phyloP scores from a whole-genome alignment of 106 monocot genomes.

The Alisma plantagoaquatica region DNA sequence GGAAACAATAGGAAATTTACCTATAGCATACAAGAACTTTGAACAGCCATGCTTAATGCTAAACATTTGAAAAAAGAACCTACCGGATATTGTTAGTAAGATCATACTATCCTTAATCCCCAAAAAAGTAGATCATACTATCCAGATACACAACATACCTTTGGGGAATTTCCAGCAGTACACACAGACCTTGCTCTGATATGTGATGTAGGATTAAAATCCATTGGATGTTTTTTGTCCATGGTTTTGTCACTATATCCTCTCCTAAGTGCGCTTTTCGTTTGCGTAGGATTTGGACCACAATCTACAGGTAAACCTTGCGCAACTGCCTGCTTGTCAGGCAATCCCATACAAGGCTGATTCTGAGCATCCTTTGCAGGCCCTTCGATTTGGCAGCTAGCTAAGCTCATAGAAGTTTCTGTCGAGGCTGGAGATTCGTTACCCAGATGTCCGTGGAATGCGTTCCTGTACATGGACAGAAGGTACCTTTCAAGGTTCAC shows the following conservation, averaged over 20 bases:
- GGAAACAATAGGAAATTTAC: too few relatives aligned
- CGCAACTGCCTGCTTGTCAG: neutral
- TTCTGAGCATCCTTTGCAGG: constrained; percentile 4
- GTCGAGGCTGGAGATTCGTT: constrained; percentile 18
- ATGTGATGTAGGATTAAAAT: too few relatives aligned
- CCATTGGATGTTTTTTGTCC: too few relatives aligned
- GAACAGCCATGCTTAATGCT: too few relatives aligned
- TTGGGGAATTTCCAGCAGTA: too few relatives aligned
- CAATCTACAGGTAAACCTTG: neutral
- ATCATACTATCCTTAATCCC: too few relatives aligned
- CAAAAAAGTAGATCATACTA: too few relatives aligned
- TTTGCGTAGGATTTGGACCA: neutral
- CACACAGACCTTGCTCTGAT: too few relatives aligned
- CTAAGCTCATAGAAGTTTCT: constrained; percentile 1
- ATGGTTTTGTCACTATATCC: neutral
- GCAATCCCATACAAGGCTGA: constrained; percentile 10
- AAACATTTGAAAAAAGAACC: too few relatives aligned
- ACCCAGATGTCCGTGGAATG: constrained; percentile 39
- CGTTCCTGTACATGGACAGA: constrained; percentile 55
- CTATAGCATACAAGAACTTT: too few relatives aligned
- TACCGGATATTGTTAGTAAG: too few relatives aligned
- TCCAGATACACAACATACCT: too few relatives aligned
- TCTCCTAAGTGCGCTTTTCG: constrained; percentile 1
- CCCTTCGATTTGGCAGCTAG: neutral
- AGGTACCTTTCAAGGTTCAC: constrained; percentile 54